These are phyloP conservation scores for Colletotrichum agaves DNA, from an alignment of 2,329 filamentous ascomycete species.

Conservation along the genomic window DNA sequence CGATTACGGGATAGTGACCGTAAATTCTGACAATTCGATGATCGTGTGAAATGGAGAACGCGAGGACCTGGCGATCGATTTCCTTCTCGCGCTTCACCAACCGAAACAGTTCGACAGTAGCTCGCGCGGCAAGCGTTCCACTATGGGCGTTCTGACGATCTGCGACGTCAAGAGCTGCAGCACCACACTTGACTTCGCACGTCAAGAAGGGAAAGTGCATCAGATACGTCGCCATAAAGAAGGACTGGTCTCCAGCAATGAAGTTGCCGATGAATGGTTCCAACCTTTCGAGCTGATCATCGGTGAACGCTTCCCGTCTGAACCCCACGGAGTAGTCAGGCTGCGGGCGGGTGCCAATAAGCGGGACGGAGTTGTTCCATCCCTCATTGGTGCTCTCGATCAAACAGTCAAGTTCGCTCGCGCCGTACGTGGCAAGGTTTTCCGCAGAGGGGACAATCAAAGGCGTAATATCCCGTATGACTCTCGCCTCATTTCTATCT, in stretches of 20 bases:
- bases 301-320: constrained; percentile 44
- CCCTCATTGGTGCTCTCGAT: constrained; percentile 54
- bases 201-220: constrained; percentile 63
- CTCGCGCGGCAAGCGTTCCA: constrained; percentile 48
- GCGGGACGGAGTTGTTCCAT: constrained; percentile 53
- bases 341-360: constrained; percentile 51
- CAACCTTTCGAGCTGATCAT: constrained; percentile 54
- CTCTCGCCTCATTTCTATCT: constrained; percentile 48
- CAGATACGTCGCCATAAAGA: constrained; percentile 56
- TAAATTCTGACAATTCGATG: constrained; percentile 44
- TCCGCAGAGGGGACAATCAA: constrained; percentile 54
- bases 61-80: constrained; percentile 53
- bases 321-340: constrained; percentile 58
- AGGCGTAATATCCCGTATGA: constrained; percentile 51
- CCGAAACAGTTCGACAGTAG: constrained; percentile 52
- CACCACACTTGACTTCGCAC: constrained; percentile 59
- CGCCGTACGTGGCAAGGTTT: constrained; percentile 44
- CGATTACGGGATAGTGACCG: constrained; percentile 53
- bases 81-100: constrained; percentile 49
- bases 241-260: constrained; percentile 47
- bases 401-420: constrained; percentile 46
- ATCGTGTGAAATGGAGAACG: constrained; percentile 55
- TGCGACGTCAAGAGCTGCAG: constrained; percentile 48
- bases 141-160: constrained; percentile 50
- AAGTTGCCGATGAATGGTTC: constrained; percentile 49